These are phyloP conservation scores for Pleurotus tuber-regium DNA, from an alignment of 768 basidiomycete species.

Conservation along the genomic window DNA sequence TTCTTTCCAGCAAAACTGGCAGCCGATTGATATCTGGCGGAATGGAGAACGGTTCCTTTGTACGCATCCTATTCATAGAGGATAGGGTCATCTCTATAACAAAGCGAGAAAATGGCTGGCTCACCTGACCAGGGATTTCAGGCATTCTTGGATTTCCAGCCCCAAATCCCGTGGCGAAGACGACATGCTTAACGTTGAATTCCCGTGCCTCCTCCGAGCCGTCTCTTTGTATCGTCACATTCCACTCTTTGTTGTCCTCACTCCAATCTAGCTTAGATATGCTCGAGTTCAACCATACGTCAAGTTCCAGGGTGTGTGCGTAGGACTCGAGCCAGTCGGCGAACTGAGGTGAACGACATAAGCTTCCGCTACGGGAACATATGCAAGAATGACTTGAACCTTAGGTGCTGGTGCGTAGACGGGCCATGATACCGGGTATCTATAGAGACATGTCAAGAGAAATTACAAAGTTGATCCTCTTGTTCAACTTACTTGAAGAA, in stretches of 20 bases:
- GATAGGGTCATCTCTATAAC: conserved; percentile 33
- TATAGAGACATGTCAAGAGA: too few relatives aligned
- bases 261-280: too few relatives aligned
- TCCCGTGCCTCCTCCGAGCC: conserved; percentile 27
- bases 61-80: conserved; percentile 43
- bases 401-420: conserved; percentile 55
- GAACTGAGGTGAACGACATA: conserved; percentile 30
- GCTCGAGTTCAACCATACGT: too few relatives aligned
- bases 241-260: too few relatives aligned
- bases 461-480: too few relatives aligned
- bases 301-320: conserved; percentile 37
- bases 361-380: background rate
- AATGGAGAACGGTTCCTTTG: conserved; percentile 63
- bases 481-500: too few relatives aligned
- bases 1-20: conserved; percentile 64
- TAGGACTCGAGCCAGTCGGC: conserved; percentile 57
- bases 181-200: conserved; percentile 47
- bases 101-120: background rate
- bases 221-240: conserved; percentile 32
- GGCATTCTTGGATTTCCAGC: conserved; percentile 39
- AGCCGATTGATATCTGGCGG: conserved; percentile 51
- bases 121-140: conserved; percentile 38
- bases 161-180: conserved; percentile 52
- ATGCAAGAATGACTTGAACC: conserved; percentile 21
- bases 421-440: conserved; percentile 61